Evolutionary conservation across 495 filamentous ascomycete genomes (phyloP).

Genomic region (Penicillium steckii): DNA sequence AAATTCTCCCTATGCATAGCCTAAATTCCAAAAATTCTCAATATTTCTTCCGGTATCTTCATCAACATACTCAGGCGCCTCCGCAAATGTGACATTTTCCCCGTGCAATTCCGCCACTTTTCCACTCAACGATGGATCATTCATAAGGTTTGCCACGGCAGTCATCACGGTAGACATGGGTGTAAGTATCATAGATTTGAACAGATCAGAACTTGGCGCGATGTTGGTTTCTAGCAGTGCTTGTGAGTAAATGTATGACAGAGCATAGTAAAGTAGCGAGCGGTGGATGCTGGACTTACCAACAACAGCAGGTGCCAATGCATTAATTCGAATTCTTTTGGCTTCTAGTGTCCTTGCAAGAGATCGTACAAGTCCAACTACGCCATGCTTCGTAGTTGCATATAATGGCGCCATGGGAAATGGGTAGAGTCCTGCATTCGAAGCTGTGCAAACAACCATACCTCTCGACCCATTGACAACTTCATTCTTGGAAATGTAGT

Average conservation of each 20-base stretch:
- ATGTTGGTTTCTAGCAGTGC: slow-evolving; percentile 54
- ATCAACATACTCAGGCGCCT: slow-evolving; percentile 50
- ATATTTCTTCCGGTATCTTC: slow-evolving; percentile 50
- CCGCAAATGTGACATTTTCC: slow-evolving; percentile 48
- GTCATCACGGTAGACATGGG: slow-evolving; percentile 50
- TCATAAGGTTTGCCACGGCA: slow-evolving; percentile 43
- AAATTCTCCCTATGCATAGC: slow-evolving; percentile 46
- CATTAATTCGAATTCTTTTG: slow-evolving; percentile 52
- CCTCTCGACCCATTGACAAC: slow-evolving; percentile 26
- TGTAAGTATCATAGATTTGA: slow-evolving; percentile 51
- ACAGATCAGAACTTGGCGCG: slow-evolving; percentile 40
- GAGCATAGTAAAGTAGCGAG: no score
- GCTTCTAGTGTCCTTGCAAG: slow-evolving; percentile 35
- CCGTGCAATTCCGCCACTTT: slow-evolving; percentile 54
- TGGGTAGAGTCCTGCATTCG: slow-evolving; percentile 55
- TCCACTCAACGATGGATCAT: slow-evolving; percentile 41
- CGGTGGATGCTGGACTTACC: slow-evolving; percentile 38
- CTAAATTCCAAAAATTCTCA: slow-evolving; percentile 45
- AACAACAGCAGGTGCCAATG: slow-evolving; percentile 51
- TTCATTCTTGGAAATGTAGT: slow-evolving; percentile 52
- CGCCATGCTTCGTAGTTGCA: slow-evolving; percentile 48
- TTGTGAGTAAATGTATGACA: neutral
- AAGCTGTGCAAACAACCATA: slow-evolving; percentile 54
- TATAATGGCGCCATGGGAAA: slow-evolving; percentile 58
- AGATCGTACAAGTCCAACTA: slow-evolving; percentile 52